phyloP scores from a whole-genome alignment of 345 rosid species.

The Moricandia moricandioides region DNA sequence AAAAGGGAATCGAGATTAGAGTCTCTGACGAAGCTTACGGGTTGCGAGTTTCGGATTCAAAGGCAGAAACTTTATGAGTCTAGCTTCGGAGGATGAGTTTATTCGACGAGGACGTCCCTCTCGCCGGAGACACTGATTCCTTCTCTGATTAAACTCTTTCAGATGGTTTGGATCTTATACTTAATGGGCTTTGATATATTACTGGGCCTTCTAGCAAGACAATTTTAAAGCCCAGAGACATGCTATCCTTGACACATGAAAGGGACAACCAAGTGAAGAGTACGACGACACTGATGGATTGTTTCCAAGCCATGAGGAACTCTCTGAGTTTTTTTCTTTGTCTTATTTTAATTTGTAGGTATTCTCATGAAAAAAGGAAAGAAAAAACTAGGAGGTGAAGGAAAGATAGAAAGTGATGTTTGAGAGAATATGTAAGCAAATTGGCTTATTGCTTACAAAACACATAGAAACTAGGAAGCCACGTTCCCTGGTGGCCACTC shows the following conservation, averaged over 20 bases:
- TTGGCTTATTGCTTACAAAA: neutral
- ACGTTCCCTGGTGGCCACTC: neutral
- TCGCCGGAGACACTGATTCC: slow-evolving; percentile 29
- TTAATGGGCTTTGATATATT: neutral
- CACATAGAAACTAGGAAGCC: neutral
- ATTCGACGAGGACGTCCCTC: slow-evolving; percentile 11
- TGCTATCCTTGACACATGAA: slow-evolving; percentile 47
- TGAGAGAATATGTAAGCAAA: neutral
- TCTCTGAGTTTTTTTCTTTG: neutral
- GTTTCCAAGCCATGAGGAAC: slow-evolving; percentile 22
- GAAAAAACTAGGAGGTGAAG: neutral
- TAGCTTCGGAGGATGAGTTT: slow-evolving; percentile 2
- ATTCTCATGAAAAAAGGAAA: neutral
- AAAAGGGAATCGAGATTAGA: too few species aligned
- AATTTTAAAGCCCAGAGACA: neutral
- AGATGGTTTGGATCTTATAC: neutral
- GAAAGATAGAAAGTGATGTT: neutral
- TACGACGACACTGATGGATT: neutral
- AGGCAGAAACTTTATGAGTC: neutral
- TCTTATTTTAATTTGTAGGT: neutral
- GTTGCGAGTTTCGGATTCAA: neutral
- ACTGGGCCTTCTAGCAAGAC: slow-evolving; percentile 14
- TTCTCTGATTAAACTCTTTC: neutral
- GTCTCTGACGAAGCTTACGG: neutral
- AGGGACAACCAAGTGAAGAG: slow-evolving; percentile 53